Conservation (phyloP, 2,329 filamentous ascomycete species). For the Colletotrichum tropicicola region DNA sequence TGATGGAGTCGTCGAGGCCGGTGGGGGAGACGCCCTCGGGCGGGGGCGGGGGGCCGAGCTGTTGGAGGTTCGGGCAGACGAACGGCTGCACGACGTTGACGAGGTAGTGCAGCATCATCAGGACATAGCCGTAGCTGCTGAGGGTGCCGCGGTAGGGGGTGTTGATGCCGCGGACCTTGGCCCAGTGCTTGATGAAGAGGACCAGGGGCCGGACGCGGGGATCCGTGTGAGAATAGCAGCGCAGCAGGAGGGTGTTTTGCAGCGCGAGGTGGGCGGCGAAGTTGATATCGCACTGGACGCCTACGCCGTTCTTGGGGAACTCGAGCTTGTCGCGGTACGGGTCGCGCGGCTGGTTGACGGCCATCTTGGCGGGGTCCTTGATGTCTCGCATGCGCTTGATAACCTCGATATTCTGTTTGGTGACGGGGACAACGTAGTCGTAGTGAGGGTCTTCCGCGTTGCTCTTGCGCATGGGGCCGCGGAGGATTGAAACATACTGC, state of each 20-base stretch:
- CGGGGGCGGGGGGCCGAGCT: conserved; percentile 55
- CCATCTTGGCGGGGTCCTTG: conserved; percentile 58
- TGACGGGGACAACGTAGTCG: conserved; percentile 49
- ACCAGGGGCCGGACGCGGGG: conserved; percentile 80
- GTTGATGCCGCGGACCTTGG: conserved; percentile 86
- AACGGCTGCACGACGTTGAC: conserved; percentile 84
- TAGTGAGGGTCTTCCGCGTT: conserved; percentile 30
- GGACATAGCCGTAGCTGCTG: conserved; percentile 88
- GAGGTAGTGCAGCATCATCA: conserved; percentile 93
- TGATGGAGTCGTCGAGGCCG: conserved; percentile 48
- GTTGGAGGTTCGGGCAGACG: conserved; percentile 85
- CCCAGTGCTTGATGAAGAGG: conserved; percentile 91
- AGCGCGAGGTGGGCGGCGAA: conserved; percentile 86
- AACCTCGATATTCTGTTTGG: conserved; percentile 40
- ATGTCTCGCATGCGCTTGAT: conserved; percentile 55
- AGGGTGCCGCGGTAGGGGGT: conserved; percentile 86
- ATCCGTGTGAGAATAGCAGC: conserved; percentile 85
- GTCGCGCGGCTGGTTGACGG: conserved; percentile 61
- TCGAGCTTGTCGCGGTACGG: conserved; percentile 71
- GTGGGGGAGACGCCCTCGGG: conserved; percentile 37
- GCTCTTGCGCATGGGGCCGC: conserved; percentile 41
- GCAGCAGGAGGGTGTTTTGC: conserved; percentile 83
- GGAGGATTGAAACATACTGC: conserved; percentile 61
- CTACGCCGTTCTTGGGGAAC: conserved; percentile 78
- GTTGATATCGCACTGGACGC: conserved; percentile 93